A percentile compares a stretch with the other conserved stretches of the same genome.
phyloP scores from a whole-genome alignment of 2,329 filamentous ascomycete genomes.

The Aureobasidium mangrovei region DNA sequence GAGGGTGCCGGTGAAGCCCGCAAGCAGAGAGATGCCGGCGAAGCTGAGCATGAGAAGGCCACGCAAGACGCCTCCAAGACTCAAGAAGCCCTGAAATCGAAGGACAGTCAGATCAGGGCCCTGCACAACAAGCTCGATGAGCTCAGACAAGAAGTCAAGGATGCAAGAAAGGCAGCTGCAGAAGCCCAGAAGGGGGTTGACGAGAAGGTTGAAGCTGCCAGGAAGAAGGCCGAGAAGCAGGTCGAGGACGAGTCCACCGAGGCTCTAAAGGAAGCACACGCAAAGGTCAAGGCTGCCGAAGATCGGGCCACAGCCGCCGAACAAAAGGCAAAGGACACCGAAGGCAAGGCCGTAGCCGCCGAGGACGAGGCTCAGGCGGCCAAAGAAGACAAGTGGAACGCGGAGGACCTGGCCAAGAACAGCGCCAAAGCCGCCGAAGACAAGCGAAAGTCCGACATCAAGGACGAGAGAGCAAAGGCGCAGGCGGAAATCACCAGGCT shows the following conservation, averaged over 20 bases:
- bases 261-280: not conserved
- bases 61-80: no score
- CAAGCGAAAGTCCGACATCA: not conserved
- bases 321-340: not conserved
- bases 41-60: no score
- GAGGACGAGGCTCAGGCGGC: not conserved
- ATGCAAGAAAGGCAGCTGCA: not conserved
- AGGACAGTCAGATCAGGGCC: no score
- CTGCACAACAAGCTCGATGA: no score
- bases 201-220: not conserved
- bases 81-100: no score
- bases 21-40: no score
- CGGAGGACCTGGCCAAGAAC: not conserved
- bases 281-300: conserved; percentile 7
- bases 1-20: not conserved
- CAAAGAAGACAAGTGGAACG: no score
- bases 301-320: no score
- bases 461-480: no score
- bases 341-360: not conserved
- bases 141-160: not conserved
- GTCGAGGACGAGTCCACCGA: not conserved
- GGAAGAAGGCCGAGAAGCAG: no score
- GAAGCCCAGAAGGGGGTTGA: not conserved
- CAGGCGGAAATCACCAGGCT: no score
- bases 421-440: not conserved